These are phyloP conservation scores for Speleostelium caveatum DNA, from an alignment of 78 protist species.

Conservation along the genomic window DNA sequence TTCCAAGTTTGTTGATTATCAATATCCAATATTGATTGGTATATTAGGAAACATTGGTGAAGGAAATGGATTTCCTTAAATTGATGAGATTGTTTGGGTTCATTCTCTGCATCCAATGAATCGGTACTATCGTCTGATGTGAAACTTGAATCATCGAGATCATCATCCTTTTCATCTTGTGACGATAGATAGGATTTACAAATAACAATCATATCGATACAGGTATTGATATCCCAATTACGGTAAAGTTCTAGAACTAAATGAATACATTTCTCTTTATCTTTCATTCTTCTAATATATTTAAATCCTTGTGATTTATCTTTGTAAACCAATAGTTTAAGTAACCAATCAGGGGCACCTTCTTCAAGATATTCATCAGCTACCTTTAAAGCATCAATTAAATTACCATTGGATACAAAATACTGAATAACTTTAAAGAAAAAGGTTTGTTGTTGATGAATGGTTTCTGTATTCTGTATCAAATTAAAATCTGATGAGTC, in stretches of 20 bases:
- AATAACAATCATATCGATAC: constrained; percentile 61
- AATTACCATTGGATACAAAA: constrained; percentile 10
- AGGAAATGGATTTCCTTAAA: constrained; percentile 10
- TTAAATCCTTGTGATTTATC: constrained; percentile 33
- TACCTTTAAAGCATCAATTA: constrained; percentile 51
- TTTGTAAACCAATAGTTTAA: constrained; percentile 56
- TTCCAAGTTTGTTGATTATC: background rate
- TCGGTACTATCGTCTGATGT: background rate
- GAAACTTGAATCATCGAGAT: background rate
- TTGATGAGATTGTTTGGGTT: background rate
- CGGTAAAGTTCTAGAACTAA: constrained; percentile 40
- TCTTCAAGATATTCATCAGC: constrained; percentile 75
- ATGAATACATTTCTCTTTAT: constrained; percentile 28
- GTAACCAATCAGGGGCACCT: constrained; percentile 79
- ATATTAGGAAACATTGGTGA: constrained; percentile 41
- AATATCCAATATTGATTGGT: constrained; percentile 21
- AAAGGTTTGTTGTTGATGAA: constrained; percentile 77
- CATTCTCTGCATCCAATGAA: background rate
- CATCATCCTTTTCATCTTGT: too few species aligned
- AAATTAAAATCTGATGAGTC: background rate
- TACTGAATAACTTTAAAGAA: constrained; percentile 54
- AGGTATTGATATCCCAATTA: constrained; percentile 46
- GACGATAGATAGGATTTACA: constrained; percentile 29
- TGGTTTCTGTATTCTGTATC: constrained; percentile 46
- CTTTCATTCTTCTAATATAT: constrained; percentile 61